phyloP scores from a whole-genome alignment of 202 grass and related monocot species.

The Carex arenaria region DNA sequence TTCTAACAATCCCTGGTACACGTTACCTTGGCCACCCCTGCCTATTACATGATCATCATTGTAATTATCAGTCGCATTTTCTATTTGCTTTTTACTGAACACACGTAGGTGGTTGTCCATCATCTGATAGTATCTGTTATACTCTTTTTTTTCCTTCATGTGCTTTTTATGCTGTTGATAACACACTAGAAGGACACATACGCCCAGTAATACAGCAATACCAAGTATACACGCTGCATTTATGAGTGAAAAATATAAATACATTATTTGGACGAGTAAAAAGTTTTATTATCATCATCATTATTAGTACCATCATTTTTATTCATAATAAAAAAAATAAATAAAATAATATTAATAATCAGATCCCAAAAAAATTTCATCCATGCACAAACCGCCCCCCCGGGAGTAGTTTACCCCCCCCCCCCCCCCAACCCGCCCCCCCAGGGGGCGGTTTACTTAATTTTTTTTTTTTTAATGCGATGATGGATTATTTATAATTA shows the following conservation, averaged over 20 bases:
- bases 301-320: too few relatives aligned
- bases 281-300: too few relatives aligned
- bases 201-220: neutral
- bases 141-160: slow-evolving; percentile 31
- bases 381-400: too few relatives aligned
- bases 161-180: slow-evolving; percentile 32
- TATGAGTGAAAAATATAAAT: neutral
- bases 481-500: too few relatives aligned
- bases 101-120: slow-evolving; percentile 22
- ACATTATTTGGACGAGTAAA: too few relatives aligned
- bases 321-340: too few relatives aligned
- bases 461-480: too few relatives aligned
- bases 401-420: too few relatives aligned
- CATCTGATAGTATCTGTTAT: slow-evolving; percentile 21
- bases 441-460: too few relatives aligned
- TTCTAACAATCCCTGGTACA: slow-evolving; percentile 46
- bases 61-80: slow-evolving; percentile 41
- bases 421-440: too few relatives aligned
- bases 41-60: slow-evolving; percentile 26
- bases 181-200: slow-evolving; percentile 19
- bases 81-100: slow-evolving; percentile 42
- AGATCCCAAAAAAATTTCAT: too few relatives aligned
- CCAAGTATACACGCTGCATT: slow-evolving; percentile 26
- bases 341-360: too few relatives aligned
- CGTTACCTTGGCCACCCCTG: slow-evolving; percentile 39